Evolutionary conservation across 2,329 filamentous ascomycete species (phyloP), one percentile per base, ranked within the genome.

Genomic region (Fusarium guadeloupense): DNA sequence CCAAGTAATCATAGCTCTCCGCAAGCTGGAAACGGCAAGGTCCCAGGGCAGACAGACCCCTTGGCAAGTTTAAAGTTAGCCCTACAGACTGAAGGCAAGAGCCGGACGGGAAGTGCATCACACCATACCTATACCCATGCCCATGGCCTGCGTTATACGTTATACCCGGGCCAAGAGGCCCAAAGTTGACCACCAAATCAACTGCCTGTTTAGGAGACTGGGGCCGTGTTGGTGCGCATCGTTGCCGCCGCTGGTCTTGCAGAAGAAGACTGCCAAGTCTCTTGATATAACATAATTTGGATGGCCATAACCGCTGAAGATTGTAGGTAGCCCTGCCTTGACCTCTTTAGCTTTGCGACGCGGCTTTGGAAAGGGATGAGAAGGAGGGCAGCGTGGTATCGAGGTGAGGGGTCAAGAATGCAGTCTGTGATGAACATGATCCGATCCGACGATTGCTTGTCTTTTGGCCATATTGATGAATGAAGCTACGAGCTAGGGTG

Each of bases 161-260:
- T 26, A 26, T 26, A 26, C 13, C 25, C 23, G 8, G 35, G 16
- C 37, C 14, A 51, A 43, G 41, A 34, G 25, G 30, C 20, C 16
- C 30, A 44, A 38, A 28, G 28, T 51, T 40, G 57, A 59, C 34
- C 8, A 12, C 26, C 34, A 48, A 52, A 19, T 21, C 31, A 68
- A 63, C 67, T 69, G 59, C 67, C 67, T 53, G 20, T 63, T 69
- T 50, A 25, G 57, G 67, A 55, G 35, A 54, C 46, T 40, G 25
- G 23, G 34, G 49, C 64, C 64, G 67, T 57, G 53, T 44, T 59
- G 49, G 54, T 57, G 59, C 45, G 34, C 44, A 51, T 59, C 25
- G 34, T 21, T 44, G 21, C 34, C 26, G 38, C 42, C 33, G 51
- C 30, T 53, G 43, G 44, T 35, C 30, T 41, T 47, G 41, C 25